Percentiles rank a stretch among this genome's conserved stretches.
Evolutionary conservation across 208 protist genomes (phyloP).

Genomic region (Lotmaria passim): DNA sequence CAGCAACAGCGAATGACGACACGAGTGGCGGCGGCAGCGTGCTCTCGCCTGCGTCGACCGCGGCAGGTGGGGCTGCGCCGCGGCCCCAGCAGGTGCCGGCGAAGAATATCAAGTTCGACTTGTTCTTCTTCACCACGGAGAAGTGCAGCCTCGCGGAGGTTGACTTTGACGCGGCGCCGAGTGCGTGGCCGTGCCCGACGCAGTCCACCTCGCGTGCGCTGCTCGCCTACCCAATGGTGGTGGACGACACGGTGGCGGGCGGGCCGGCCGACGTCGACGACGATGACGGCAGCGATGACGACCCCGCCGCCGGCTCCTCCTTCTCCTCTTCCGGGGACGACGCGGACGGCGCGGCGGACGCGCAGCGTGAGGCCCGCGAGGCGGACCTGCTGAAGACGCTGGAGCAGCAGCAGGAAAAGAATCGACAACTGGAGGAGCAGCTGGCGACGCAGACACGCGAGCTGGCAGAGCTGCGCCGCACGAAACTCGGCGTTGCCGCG

Average conservation of each 20-base stretch:
- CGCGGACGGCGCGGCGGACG: conserved; percentile 27
- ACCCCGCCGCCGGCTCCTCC: conserved; percentile 20
- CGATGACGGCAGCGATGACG: conserved; percentile 50
- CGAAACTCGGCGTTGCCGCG: background rate
- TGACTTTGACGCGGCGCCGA: conserved; percentile 74
- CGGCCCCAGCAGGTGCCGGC: conserved; percentile 54
- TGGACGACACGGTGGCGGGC: conserved; percentile 59
- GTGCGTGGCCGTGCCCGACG: conserved; percentile 69
- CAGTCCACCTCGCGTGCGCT: conserved; percentile 66
- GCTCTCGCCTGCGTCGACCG: background rate
- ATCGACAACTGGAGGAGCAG: conserved; percentile 48
- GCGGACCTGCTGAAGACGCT: conserved; percentile 56
- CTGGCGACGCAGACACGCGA: conserved; percentile 59
- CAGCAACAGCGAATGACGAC: too few relatives aligned
- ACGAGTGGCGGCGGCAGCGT: background rate
- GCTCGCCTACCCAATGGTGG: conserved; percentile 63
- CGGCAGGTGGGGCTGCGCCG: background rate
- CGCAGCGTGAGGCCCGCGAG: conserved; percentile 36
- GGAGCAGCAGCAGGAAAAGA: conserved; percentile 61
- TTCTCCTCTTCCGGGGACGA: conserved; percentile 45
- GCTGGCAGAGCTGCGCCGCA: conserved; percentile 40
- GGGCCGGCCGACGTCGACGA: conserved; percentile 52
- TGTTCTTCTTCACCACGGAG: conserved; percentile 82
- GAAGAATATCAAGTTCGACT: conserved; percentile 69
- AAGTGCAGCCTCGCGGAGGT: conserved; percentile 67